These are phyloP conservation scores for Conringia planisiliqua DNA, from an alignment of 345 rosid species.

Conservation along the genomic window DNA sequence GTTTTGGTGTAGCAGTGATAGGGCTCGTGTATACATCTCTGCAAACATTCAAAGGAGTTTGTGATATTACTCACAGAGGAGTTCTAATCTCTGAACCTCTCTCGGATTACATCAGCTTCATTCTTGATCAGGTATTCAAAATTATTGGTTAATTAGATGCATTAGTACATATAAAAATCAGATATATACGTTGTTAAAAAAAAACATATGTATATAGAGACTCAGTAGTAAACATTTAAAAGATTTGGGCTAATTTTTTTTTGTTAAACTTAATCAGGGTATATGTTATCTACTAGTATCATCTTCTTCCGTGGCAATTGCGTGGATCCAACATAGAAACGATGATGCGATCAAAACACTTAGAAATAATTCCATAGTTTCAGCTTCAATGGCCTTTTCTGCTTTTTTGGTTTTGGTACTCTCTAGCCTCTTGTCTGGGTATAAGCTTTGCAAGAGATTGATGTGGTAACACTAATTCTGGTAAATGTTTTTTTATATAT, in stretches of 20 bases:
- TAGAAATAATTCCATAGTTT: slow-evolving; percentile 40
- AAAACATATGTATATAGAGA: background rate
- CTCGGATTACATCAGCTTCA: slow-evolving; percentile 62
- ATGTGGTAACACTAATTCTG: slow-evolving; percentile 44
- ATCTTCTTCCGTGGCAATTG: slow-evolving; percentile 53
- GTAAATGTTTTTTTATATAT: background rate
- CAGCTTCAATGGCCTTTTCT: slow-evolving; percentile 47
- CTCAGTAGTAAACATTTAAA: background rate
- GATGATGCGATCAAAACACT: slow-evolving; percentile 30
- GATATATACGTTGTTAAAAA: no score
- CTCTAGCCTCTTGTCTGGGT: slow-evolving; percentile 57
- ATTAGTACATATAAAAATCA: background rate
- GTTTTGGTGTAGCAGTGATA: slow-evolving; percentile 47
- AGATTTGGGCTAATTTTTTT: background rate
- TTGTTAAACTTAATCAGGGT: slow-evolving; percentile 35
- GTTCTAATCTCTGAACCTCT: slow-evolving; percentile 56
- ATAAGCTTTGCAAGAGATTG: slow-evolving; percentile 85
- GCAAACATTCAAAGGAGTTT: slow-evolving; percentile 68
- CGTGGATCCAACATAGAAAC: slow-evolving; percentile 35
- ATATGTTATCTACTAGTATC: slow-evolving; percentile 65
- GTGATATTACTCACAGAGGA: slow-evolving; percentile 65
- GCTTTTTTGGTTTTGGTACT: slow-evolving; percentile 43
- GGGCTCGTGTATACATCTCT: slow-evolving; percentile 56
- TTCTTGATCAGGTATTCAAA: slow-evolving; percentile 58
- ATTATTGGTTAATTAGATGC: background rate